phyloP scores from a whole-genome alignment of 2,329 filamentous ascomycete genomes.

The Pseudogymnoascus verrucosus region DNA sequence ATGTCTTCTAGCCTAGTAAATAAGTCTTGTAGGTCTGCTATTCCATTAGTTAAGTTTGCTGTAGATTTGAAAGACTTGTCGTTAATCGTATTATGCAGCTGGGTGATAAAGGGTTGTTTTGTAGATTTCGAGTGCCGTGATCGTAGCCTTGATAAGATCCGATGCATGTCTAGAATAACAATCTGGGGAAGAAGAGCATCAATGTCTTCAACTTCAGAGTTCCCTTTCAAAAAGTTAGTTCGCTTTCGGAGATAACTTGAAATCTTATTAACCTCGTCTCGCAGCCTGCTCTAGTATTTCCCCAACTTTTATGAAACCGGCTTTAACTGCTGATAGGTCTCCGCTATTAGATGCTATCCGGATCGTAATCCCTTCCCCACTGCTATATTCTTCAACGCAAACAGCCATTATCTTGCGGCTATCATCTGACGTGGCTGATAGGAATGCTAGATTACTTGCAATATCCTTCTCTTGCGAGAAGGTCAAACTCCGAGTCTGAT shows the following conservation, averaged over 20 bases:
- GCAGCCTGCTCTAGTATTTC: constrained; percentile 18
- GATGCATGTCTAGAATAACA: constrained; percentile 17
- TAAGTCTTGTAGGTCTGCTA: constrained; percentile 7
- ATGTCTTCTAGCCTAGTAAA: constrained; percentile 15
- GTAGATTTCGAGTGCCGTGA: constrained; percentile 15
- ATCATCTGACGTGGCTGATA: constrained; percentile 19
- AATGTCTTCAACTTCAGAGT: constrained; percentile 16
- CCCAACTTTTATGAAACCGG: constrained; percentile 16
- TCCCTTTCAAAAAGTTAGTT: constrained; percentile 11
- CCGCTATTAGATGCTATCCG: constrained; percentile 21
- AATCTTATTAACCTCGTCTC: constrained; percentile 14
- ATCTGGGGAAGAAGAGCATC: constrained; percentile 18
- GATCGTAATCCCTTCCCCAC: constrained; percentile 16
- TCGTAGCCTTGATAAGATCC: constrained; percentile 21
- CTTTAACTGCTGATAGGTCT: constrained; percentile 13
- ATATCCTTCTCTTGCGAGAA: constrained; percentile 19
- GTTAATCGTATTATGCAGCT: constrained; percentile 13
- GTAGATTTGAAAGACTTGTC: constrained; percentile 11
- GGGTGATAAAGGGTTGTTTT: constrained; percentile 14
- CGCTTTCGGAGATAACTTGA: not conserved
- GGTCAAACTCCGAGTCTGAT: constrained; percentile 11
- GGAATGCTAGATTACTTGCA: constrained; percentile 19
- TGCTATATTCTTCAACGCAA: constrained; percentile 19
- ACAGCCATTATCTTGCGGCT: constrained; percentile 19
- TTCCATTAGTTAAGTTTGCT: not conserved